Base-by-base conservation (phyloP, 1,284 basidiomycete genomes). In the Megacollybia platyphylla region DNA sequence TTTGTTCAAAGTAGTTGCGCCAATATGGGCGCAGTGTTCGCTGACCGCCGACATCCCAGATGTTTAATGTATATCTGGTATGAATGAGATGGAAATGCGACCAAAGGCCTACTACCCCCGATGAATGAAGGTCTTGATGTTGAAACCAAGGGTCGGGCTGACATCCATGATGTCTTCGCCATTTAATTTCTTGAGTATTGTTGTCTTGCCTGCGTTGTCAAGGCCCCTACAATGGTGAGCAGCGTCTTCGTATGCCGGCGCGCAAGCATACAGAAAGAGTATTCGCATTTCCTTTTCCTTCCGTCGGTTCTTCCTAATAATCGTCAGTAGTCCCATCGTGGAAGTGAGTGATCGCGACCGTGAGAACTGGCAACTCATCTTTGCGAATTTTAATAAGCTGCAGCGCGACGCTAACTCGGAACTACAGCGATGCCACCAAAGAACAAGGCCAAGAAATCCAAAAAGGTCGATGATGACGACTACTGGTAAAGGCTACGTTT, bases 1-100 rank as follows among this genome's bases (percentile, higher is more conserved):
- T 98, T 61, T 92, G 87, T 61, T 99, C 96, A 55, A 98, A 99
- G 64, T 98, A 98, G 62, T 98, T 99, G 28, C 91, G 71, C 96
- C 96, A 98, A 60, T 98, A 99, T 1, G 96, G 93, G 17, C 96
- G 74, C 36, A 98, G 76, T 0, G 91, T 94, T 42, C 84, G 78
- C 61, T 98, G 96, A 8, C 96, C 96, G 24, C 96, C 96, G 28
- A 99, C 91, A 58, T 99, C 96, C 96, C 94, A 97, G 34, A 96
- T 87, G 58, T 96, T 96, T 40, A 97, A 67, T 1, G 88, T 93
- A 58, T 89, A 96, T 49, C 90, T 91, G 40, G 28, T 27, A 9
- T 5, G 5, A 11, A 38, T 38, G 3, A 38, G 36, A 38, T 49
- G 44, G 46, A 49, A 32, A 48, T 46, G 42, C 35, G 43, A 29